Conservation (phyloP, 2,329 filamentous ascomycete species). For the Aureobasidium musti region DNA sequence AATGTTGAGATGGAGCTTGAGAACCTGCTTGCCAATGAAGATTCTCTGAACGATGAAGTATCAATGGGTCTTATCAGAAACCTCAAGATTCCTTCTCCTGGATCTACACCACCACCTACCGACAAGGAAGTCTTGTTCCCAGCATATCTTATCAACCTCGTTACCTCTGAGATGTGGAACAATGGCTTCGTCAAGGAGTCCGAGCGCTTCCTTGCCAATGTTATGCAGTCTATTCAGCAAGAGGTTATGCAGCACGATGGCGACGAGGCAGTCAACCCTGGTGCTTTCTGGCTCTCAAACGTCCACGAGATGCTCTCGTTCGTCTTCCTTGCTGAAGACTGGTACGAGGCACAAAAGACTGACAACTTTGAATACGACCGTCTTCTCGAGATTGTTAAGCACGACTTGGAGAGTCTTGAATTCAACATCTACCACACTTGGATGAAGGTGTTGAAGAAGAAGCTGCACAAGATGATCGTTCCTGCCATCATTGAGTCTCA, state of each 20-base stretch:
- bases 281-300: conserved; percentile 98
- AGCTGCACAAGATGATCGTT: conserved; percentile 99
- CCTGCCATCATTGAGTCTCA: conserved; percentile 99
- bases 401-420: conserved; percentile 95
- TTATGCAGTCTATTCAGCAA: conserved; percentile 99
- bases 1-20: conserved; percentile 95
- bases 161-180: conserved; percentile 99
- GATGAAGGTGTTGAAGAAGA: conserved; percentile 99
- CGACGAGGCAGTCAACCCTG: conserved; percentile 94
- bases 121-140: conserved; percentile 99
- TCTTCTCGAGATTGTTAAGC: conserved; percentile 96
- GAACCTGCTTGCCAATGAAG: conserved; percentile 89
- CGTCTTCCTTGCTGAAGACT: conserved; percentile 97
- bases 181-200: conserved; percentile 99
- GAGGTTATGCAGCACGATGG: conserved; percentile 99
- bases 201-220: conserved; percentile 96
- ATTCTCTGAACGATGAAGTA: conserved; percentile 94
- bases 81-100: conserved; percentile 90
- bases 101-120: conserved; percentile 81
- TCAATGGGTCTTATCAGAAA: conserved; percentile 95
- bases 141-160: conserved; percentile 96
- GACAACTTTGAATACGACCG: conserved; percentile 99
- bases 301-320: conserved; percentile 99
- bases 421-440: conserved; percentile 99
- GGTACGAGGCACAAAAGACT: conserved; percentile 99